Evolutionary conservation across 768 basidiomycete genomes (phyloP).

Genomic region (Macrolepiota dolichaula): DNA sequence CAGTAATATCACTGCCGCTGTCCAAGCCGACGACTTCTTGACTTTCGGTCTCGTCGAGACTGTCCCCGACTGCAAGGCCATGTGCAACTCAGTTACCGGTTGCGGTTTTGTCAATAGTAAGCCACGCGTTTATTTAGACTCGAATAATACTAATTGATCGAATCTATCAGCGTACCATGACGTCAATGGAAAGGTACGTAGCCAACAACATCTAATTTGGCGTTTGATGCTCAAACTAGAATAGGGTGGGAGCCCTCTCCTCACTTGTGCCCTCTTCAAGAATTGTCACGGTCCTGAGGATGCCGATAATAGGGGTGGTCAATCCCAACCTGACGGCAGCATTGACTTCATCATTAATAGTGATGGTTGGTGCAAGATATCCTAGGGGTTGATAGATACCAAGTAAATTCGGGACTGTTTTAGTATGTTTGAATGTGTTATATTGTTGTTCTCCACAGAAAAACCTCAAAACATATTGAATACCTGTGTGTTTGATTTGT

Average conservation of each 20-base stretch:
- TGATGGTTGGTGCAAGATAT: slow-evolving; percentile 27
- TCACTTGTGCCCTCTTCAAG: slow-evolving; percentile 32
- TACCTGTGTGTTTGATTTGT: too few species aligned
- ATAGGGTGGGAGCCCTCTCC: slow-evolving; percentile 31
- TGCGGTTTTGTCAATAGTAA: slow-evolving; percentile 31
- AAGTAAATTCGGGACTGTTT: too few species aligned
- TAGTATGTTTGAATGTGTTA: too few species aligned
- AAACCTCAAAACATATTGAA: too few species aligned
- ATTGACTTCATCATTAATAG: slow-evolving; percentile 28
- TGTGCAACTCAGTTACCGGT: slow-evolving; percentile 27
- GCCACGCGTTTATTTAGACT: slow-evolving; percentile 10
- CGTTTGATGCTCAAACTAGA: neutral
- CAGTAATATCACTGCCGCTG: slow-evolving; percentile 26
- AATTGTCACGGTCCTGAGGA: slow-evolving; percentile 24
- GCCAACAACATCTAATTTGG: neutral
- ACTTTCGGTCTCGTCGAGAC: slow-evolving; percentile 34
- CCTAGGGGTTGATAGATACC: neutral
- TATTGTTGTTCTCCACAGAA: too few species aligned
- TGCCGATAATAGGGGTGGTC: slow-evolving; percentile 30
- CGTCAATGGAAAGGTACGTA: slow-evolving; percentile 31
- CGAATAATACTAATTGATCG: neutral
- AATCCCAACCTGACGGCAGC: slow-evolving; percentile 30
- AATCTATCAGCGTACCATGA: slow-evolving; percentile 28
- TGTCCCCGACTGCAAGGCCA: slow-evolving; percentile 26
- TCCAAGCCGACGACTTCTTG: slow-evolving; percentile 28